Evolutionary conservation across 768 basidiomycete genomes (phyloP), one percentile per base, ranked within the genome.

Genomic region (Dioszegia aurantiaca): DNA sequence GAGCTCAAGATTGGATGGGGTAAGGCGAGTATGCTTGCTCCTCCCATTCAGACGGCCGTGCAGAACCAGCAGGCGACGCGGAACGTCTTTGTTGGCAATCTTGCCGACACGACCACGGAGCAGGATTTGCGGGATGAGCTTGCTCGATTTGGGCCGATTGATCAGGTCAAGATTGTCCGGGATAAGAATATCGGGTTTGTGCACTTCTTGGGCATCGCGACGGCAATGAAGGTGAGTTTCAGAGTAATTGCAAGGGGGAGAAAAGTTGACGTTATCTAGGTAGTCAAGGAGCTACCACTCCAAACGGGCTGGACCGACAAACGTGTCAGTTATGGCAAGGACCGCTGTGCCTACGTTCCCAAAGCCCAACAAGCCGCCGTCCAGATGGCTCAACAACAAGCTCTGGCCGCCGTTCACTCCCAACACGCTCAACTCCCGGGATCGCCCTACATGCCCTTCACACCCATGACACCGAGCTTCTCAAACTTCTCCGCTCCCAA

Each of bases 111-210:
- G 49, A 85, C 86, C 80, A 94, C 90, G 0, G 95, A 98, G 80
- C 89, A 93, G 78, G 85, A 85, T 78, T 80, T 99, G 30, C 80
- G 94, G 31, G 92, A 98, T 61, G 92, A 97, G 73, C 80, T 98
- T 23, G 86, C 87, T 69, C 83, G 88, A 41, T 99, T 94, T 71
- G 95, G 95, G 21, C 81, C 94, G 27, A 97, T 99, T 69, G 95
- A 99, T 78, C 94, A 98, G 76, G 93, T 99, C 75, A 99, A 99
- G 83, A 97, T 99, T 72, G 95, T 98, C 51, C 80, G 94, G 61
- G 95, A 99, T 80, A 97, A 97, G 83, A 95, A 95, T 72, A 98
- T 98, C 58, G 95, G 93, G 2, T 99, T 99, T 75, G 92, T 99
- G 19, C 95, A 99, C 78, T 98, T 98, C 81, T 80, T 99, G 71